These are phyloP conservation scores for Echeveria elegans DNA, from an alignment of 164 flowering plant species.

Conservation along the genomic window DNA sequence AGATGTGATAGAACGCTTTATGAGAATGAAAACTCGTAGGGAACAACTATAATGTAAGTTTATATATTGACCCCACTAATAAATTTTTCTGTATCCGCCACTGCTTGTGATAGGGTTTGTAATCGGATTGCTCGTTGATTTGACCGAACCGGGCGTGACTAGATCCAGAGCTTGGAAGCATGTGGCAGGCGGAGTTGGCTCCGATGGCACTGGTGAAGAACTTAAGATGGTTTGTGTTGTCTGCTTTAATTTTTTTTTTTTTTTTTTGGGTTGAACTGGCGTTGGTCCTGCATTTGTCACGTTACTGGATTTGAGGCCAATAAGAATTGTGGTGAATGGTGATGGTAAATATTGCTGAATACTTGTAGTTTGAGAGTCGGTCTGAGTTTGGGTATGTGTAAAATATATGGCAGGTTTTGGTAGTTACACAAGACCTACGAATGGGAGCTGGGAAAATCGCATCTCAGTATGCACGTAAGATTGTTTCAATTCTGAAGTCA, in stretches of 20 bases:
- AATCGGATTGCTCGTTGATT: not conserved
- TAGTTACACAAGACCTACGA: conserved; percentile 86
- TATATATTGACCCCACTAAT: too few relatives aligned
- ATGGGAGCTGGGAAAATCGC: conserved; percentile 94
- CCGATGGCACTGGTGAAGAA: conserved; percentile 32
- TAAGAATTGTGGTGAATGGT: not conserved
- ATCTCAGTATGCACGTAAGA: conserved; percentile 98
- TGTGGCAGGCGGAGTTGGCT: not conserved
- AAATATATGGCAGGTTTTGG: conserved; percentile 60
- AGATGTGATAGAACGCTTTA: too few relatives aligned
- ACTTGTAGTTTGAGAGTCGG: not conserved
- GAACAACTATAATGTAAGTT: too few relatives aligned
- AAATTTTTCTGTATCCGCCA: too few relatives aligned
- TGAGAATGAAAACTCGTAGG: too few relatives aligned
- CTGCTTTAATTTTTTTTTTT: not conserved
- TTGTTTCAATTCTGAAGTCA: not conserved
- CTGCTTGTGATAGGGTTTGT: not conserved
- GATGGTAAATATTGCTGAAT: not conserved
- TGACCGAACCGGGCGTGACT: not conserved
- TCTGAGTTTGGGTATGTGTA: not conserved
- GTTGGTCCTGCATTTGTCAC: conserved; percentile 3
- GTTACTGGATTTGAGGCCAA: not conserved
- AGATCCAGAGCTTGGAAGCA: not conserved
- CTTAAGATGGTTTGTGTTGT: conserved; percentile 59
- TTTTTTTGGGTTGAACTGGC: not conserved